Evolutionary conservation across 106 monocot species (phyloP).

Genomic region (Dendrobium huoshanense): DNA sequence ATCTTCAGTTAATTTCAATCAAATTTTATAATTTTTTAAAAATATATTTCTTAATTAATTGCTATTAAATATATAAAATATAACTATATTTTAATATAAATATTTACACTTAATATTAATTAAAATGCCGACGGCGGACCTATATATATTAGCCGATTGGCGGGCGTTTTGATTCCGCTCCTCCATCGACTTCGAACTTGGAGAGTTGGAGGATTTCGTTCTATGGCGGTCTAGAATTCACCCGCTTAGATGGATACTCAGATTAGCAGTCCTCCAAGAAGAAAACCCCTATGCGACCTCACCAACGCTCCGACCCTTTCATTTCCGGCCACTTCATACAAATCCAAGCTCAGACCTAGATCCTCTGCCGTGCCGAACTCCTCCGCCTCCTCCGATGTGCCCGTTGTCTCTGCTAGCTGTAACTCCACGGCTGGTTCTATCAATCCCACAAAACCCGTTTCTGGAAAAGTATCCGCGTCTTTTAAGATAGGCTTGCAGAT

Average conservation of each 20-base stretch:
- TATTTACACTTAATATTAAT: too few species aligned
- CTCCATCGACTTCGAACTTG: not conserved
- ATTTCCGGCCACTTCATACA: not conserved
- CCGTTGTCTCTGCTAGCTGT: not conserved
- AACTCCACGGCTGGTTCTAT: not conserved
- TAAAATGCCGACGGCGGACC: too few species aligned
- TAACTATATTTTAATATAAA: too few species aligned
- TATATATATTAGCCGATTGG: too few species aligned
- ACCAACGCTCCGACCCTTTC: not conserved
- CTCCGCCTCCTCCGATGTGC: not conserved
- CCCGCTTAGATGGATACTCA: not conserved
- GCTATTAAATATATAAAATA: too few species aligned
- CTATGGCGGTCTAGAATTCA: not conserved
- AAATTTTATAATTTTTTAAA: too few species aligned
- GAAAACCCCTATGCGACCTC: not conserved
- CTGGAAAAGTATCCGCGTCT: not conserved
- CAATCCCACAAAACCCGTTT: not conserved
- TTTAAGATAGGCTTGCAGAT: not conserved
- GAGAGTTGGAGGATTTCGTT: too few species aligned
- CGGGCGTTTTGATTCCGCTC: not conserved
- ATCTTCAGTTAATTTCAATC: too few species aligned
- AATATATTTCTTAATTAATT: too few species aligned
- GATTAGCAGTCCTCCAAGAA: not conserved
- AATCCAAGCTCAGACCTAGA: conserved; percentile 2
- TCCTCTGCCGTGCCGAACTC: not conserved